Conservation (phyloP, 2,329 filamentous ascomycete species). For the Aureobasidium sp. region DNA sequence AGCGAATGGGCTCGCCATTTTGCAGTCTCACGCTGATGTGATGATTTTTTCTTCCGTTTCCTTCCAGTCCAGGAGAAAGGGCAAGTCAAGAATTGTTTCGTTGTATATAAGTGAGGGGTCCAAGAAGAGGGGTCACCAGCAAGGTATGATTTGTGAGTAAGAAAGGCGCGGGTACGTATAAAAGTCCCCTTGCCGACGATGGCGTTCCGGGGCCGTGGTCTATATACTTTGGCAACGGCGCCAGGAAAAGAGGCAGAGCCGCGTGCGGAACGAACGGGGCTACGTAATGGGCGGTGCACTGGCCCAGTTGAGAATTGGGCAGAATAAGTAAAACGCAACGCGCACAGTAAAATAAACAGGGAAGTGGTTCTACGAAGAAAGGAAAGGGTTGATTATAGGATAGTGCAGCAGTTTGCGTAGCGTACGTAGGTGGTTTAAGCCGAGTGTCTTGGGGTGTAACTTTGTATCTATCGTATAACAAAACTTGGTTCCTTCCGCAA, state of each 20-base stretch:
- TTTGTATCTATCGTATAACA: not conserved
- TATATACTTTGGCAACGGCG: not conserved
- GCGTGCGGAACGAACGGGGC: not conserved
- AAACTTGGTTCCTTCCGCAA: not conserved
- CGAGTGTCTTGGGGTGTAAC: not conserved
- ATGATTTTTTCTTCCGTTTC: no score
- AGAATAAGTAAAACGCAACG: not conserved
- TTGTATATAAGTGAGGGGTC: not conserved
- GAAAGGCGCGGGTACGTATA: not conserved
- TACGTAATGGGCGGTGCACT: slow-evolving; percentile 7
- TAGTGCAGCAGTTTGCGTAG: not conserved
- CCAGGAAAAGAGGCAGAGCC: not conserved
- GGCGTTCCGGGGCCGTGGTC: not conserved
- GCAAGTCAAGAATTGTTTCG: not conserved
- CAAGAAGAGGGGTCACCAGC: not conserved
- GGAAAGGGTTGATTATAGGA: not conserved
- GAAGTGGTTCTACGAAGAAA: not conserved
- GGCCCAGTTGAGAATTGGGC: not conserved
- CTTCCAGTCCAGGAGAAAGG: no score
- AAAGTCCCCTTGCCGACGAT: not conserved
- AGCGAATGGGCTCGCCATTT: slow-evolving; percentile 16
- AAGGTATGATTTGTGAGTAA: not conserved
- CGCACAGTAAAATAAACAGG: not conserved
- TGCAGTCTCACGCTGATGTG: not conserved
- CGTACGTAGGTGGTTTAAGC: not conserved